Evolutionary conservation across 192 early-diverging fungal species (phyloP).

Genomic region (Oehlia diaphana): DNA sequence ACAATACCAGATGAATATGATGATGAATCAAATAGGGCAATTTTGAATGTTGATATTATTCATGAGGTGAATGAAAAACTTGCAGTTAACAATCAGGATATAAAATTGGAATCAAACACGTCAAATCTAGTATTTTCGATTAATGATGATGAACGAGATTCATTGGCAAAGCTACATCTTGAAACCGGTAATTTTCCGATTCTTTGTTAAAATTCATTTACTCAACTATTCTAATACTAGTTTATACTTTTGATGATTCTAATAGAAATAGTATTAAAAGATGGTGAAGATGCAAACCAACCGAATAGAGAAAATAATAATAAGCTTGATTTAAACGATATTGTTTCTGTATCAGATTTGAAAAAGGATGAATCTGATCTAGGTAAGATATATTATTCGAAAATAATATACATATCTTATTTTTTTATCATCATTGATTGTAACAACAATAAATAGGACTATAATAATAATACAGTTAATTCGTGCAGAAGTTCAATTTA

Average conservation of each 20-base stretch:
- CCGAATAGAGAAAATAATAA: not conserved
- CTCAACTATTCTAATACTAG: not conserved
- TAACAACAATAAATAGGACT: not conserved
- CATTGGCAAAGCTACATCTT: not conserved
- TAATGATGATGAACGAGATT: not conserved
- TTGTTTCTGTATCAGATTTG: not conserved
- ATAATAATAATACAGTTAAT: slow-evolving; percentile 6
- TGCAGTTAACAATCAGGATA: not conserved
- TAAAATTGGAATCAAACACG: not conserved
- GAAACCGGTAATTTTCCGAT: not conserved
- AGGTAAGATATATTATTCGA: not conserved
- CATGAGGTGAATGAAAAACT: not conserved
- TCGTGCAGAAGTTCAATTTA: not conserved
- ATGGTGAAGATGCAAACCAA: not conserved
- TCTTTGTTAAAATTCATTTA: not conserved
- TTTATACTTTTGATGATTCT: not conserved
- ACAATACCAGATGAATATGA: not conserved
- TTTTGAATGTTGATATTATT: not conserved
- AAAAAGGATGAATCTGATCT: not conserved
- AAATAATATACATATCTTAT: not conserved
- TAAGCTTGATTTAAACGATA: not conserved
- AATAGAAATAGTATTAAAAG: not conserved
- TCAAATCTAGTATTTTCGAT: not conserved
- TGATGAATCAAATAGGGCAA: not conserved
- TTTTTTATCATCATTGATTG: not conserved